Percentiles rank a stretch among this genome's conserved stretches.
phyloP scores from a whole-genome alignment of 352 stramenopile genomes.

The Paralagenidium karlingii region DNA sequence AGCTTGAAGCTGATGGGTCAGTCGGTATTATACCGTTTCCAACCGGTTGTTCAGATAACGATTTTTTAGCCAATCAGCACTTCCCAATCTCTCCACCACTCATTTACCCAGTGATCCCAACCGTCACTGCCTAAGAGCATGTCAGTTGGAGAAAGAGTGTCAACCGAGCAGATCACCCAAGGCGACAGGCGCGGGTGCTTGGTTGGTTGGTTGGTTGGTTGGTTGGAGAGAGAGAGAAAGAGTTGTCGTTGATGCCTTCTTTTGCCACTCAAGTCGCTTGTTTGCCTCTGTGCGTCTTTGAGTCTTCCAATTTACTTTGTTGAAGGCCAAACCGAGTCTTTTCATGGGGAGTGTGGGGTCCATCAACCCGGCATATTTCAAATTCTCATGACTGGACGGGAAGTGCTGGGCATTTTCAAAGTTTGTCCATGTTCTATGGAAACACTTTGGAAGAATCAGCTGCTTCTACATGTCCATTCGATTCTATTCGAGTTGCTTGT shows the following conservation, averaged over 20 bases:
- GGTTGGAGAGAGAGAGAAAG: too few relatives aligned
- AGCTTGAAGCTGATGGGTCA: too few relatives aligned
- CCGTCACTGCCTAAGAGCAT: not conserved
- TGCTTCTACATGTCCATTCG: constrained; percentile 13
- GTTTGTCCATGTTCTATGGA: constrained; percentile 16
- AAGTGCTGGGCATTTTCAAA: constrained; percentile 17
- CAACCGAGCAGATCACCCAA: constrained; percentile 1
- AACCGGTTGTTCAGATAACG: constrained; percentile 6
- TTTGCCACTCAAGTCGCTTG: constrained; percentile 15
- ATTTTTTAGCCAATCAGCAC: constrained; percentile 6
- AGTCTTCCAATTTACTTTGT: constrained; percentile 16
- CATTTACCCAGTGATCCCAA: constrained; percentile 4
- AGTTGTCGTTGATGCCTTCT: constrained; percentile 9
- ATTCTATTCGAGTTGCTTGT: constrained; percentile 2
- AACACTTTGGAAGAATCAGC: constrained; percentile 21
- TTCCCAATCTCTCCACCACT: constrained; percentile 7
- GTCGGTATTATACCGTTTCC: too few relatives aligned
- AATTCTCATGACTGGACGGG: constrained; percentile 9
- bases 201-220: not conserved
- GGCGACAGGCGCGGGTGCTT: not conserved
- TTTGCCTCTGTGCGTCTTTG: constrained; percentile 10
- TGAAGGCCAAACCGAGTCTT: too few relatives aligned
- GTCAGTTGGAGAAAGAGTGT: constrained; percentile 1
- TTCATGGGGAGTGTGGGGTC: constrained; percentile 14
- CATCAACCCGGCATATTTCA: constrained; percentile 19